These are phyloP conservation scores for Paramecium sonneborni DNA, from an alignment of 73 alveolate species.

Conservation along the genomic window DNA sequence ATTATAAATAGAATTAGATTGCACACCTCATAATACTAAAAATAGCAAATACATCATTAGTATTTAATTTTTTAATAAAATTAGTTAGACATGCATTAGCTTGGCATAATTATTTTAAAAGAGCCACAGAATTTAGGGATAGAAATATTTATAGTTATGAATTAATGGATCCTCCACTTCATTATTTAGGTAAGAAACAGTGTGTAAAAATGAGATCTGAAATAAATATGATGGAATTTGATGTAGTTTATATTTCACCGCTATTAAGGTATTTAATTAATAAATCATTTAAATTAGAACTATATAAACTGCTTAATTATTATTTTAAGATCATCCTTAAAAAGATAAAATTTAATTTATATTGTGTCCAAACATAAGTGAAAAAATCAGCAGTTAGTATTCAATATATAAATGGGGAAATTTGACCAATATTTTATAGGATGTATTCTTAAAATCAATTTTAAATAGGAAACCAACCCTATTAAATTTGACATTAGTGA, in stretches of 20 bases:
- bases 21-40: neutral
- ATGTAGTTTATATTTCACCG: constrained; percentile 27
- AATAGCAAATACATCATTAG: neutral
- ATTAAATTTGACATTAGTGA: neutral
- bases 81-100: constrained; percentile 53
- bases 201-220: neutral
- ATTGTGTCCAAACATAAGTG: neutral
- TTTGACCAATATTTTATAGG: neutral
- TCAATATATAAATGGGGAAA: constrained; percentile 44
- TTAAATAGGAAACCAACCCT: neutral
- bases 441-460: neutral
- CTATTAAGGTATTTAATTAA: constrained; percentile 12
- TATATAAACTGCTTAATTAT: constrained; percentile 37
- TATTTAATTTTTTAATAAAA: neutral
- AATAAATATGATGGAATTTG: neutral
- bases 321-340: constrained; percentile 18
- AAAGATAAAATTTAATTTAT: constrained; percentile 7
- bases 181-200: neutral
- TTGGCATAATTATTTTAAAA: constrained; percentile 46
- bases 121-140: neutral
- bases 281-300: neutral
- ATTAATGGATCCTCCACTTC: constrained; percentile 36
- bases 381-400: neutral
- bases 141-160: neutral
- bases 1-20: neutral